phyloP scores from a whole-genome alignment of 129 eudicot species.

The Kitagawia praeruptora region DNA sequence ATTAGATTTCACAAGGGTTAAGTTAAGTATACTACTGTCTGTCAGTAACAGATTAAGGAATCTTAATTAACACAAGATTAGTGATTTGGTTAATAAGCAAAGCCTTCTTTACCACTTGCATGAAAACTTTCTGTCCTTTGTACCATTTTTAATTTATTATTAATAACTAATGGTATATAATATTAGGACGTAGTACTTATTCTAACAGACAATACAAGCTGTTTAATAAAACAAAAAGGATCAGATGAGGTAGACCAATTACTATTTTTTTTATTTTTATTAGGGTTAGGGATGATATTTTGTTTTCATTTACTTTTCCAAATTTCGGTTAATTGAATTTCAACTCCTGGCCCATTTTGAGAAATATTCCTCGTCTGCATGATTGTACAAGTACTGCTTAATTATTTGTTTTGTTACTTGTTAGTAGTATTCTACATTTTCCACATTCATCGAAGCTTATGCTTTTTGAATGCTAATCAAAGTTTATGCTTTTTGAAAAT shows the following conservation, averaged over 20 bases:
- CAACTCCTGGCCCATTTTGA: too few relatives aligned
- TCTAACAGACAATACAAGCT: not conserved
- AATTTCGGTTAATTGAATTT: too few relatives aligned
- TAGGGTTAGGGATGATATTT: not conserved
- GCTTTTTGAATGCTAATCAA: too few relatives aligned
- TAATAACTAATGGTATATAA: not conserved
- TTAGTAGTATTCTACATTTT: not conserved
- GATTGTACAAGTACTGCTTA: not conserved
- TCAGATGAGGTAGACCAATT: not conserved
- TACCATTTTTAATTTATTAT: not conserved
- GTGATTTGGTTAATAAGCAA: not conserved
- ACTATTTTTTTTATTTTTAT: not conserved
- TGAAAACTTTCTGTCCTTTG: not conserved
- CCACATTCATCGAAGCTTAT: too few relatives aligned
- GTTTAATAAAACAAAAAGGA: not conserved
- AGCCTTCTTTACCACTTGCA: not conserved
- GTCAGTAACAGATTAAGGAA: not conserved
- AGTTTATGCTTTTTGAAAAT: constrained; percentile 82
- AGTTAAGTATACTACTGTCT: not conserved
- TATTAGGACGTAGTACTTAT: not conserved
- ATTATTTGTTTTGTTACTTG: not conserved
- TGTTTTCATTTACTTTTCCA: too few relatives aligned
- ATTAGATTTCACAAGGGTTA: not conserved
- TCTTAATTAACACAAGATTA: not conserved
- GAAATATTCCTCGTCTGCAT: not conserved